These are phyloP conservation scores for Hyaloscypha hepaticicola DNA, from an alignment of 495 filamentous ascomycete species.

Conservation along the genomic window DNA sequence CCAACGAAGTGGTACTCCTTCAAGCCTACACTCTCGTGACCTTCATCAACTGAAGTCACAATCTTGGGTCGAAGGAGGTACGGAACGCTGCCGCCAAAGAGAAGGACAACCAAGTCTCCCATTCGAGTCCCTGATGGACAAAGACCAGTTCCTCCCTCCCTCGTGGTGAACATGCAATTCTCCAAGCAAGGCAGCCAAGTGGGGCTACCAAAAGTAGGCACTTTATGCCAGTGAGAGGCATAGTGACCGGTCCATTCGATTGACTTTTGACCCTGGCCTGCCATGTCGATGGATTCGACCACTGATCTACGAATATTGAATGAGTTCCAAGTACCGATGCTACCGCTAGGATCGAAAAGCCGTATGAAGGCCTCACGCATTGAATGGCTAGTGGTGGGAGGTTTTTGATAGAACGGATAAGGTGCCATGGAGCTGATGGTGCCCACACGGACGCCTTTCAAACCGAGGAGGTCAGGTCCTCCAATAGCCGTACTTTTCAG, in stretches of 20 bases:
- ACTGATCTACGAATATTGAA: neutral
- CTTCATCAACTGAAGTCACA: neutral
- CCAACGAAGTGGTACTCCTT: slow-evolving; percentile 1
- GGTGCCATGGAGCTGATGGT: neutral
- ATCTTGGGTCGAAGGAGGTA: neutral
- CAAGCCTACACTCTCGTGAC: neutral
- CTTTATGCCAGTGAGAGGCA: too few relatives aligned
- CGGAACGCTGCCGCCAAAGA: neutral
- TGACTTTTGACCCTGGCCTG: neutral
- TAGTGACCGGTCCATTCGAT: neutral
- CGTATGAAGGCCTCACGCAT: neutral
- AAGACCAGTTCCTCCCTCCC: neutral
- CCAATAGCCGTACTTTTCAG: neutral
- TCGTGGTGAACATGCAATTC: neutral
- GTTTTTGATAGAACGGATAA: neutral
- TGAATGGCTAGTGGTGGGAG: neutral
- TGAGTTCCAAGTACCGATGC: neutral
- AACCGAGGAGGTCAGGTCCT: neutral
- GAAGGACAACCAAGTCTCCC: neutral
- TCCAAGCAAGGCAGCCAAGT: neutral
- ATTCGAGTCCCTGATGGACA: neutral
- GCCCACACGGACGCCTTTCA: neutral
- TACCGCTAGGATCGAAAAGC: neutral
- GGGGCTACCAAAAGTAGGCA: neutral
- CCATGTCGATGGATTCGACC: neutral